phyloP scores from a whole-genome alignment of 306 rosid species.

The Chamaecrista fasciculata region DNA sequence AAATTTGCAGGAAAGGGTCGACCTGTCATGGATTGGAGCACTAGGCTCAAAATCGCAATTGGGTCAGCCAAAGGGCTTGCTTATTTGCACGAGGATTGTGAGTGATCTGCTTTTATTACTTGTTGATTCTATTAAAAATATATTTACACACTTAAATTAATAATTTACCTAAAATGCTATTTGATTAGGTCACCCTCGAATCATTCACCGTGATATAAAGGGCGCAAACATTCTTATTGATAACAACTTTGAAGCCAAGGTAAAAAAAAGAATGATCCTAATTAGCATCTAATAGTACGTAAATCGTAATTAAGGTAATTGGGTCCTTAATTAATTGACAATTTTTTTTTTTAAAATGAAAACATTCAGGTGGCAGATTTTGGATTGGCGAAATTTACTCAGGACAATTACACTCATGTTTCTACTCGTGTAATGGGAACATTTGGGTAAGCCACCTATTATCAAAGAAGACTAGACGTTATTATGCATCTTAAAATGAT shows the following conservation, averaged over 20 bases:
- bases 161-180: not conserved
- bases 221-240: slow-evolving; percentile 79
- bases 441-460: slow-evolving; percentile 59
- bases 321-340: not conserved
- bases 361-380: slow-evolving; percentile 88
- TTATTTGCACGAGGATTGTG: slow-evolving; percentile 93
- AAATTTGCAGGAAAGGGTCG: slow-evolving; percentile 42
- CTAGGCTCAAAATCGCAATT: slow-evolving; percentile 65
- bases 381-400: slow-evolving; percentile 82
- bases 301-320: not conserved
- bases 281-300: too few relatives aligned
- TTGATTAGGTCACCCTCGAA: slow-evolving; percentile 93
- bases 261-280: slow-evolving; percentile 32
- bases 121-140: too few relatives aligned
- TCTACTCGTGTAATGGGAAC: slow-evolving; percentile 97
- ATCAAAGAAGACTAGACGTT: too few relatives aligned
- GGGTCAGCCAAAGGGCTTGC: slow-evolving; percentile 96
- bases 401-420: slow-evolving; percentile 67
- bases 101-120: slow-evolving; percentile 19
- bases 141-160: too few relatives aligned
- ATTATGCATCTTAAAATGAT: too few relatives aligned
- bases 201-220: slow-evolving; percentile 90
- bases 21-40: slow-evolving; percentile 63
- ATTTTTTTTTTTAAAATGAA: not conserved
- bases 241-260: slow-evolving; percentile 77